These are phyloP conservation scores for Trichoderma aggressivum DNA, from an alignment of 2,329 filamentous ascomycete species.

Conservation along the genomic window DNA sequence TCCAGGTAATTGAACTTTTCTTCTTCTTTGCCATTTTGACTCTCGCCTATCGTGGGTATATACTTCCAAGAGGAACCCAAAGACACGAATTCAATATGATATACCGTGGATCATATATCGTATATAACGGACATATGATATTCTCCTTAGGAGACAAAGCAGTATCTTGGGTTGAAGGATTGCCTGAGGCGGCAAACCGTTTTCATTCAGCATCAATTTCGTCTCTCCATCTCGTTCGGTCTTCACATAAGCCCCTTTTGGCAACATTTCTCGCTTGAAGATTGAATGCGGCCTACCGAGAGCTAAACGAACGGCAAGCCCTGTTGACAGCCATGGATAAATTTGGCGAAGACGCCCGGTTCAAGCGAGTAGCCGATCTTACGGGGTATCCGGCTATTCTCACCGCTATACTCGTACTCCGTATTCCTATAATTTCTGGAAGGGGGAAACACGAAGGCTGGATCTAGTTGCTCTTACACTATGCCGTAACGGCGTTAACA, in stretches of 20 bases:
- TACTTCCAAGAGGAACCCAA: background rate
- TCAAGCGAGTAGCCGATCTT: background rate
- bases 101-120: background rate
- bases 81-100: background rate
- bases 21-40: background rate
- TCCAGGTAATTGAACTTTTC: background rate
- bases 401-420: background rate
- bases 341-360: background rate
- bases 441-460: background rate
- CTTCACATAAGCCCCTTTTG: background rate
- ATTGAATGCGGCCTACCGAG: background rate
- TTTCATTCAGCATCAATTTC: background rate
- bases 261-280: background rate
- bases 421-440: background rate
- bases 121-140: background rate
- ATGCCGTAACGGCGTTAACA: background rate
- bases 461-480: background rate
- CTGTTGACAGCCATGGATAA: background rate
- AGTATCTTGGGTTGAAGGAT: accelerated
- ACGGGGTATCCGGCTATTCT: background rate
- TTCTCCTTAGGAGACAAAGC: background rate
- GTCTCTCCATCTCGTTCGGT: background rate
- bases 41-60: background rate
- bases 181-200: background rate
- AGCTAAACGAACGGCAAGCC: background rate